Evolutionary conservation across 768 basidiomycete species (phyloP), one percentile per base, ranked within the genome.

Genomic region (Austroboletus eburneus): DNA sequence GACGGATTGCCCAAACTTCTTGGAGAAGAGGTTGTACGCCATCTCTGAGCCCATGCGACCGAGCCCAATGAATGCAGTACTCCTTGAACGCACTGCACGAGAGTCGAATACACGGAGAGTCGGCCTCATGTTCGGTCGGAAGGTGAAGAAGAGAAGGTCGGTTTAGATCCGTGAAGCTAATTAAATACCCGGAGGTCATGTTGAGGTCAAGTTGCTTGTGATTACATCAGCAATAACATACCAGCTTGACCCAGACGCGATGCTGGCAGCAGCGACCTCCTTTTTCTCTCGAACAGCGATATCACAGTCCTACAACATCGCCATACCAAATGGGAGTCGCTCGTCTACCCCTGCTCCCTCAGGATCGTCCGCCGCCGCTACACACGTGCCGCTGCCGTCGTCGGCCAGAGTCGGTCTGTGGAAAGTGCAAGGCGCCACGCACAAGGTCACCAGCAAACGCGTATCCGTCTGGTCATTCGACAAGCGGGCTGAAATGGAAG

Each of bases 381-480:
- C 75, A 12, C 74, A 80, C 29, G 45, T 70, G 5, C 58, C 75
- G 9, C 61, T 67, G 38, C 62, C 85, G 13, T 80, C 25, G 14
- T 45, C 57, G 0, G 24, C 88, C 50, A 73, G 69, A 52, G 80
- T 93, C 9, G 95, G 95, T 2, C 68, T 91, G 43, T 98, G 96
- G 96, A 85, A 77, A 58, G 86, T 98, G 1, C 83, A 92, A 51
- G 75, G 81, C 2, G 96, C 87, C 2, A 78, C 76, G 17, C 94
- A 97, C 68, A 95, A 91, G 70, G 81, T 86, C 43, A 97, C 89
- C 3, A 78, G 76, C 52, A 96, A 97, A 67, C 84, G 82, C 47
- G 94, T 97, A 5, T 88, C 85, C 16, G 83, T 99, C 16, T 99
- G 95, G 95, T 77, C 78, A 22, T 87, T 88, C 54, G 93, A 98